These are phyloP conservation scores for Balamuthia mandrillaris DNA, from an alignment of 208 protist genomes.

Conservation along the genomic window DNA sequence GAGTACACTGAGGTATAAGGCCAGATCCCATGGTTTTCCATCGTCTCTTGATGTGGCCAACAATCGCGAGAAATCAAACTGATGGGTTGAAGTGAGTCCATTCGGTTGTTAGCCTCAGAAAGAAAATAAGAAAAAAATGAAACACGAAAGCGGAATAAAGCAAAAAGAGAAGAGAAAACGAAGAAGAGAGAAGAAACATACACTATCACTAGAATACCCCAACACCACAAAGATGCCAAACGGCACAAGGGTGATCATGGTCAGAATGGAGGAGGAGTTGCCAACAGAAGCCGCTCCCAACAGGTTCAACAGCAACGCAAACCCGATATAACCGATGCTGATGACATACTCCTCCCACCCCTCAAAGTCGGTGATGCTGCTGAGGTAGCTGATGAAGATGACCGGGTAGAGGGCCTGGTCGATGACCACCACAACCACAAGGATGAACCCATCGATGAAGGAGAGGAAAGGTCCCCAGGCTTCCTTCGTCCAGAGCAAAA, in stretches of 20 bases:
- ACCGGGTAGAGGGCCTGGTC: conserved; percentile 25
- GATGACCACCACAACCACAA: conserved; percentile 6
- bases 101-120: conserved; percentile 13
- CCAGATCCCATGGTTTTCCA: too few relatives aligned
- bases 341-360: background rate
- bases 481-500: conserved; percentile 2
- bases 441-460: conserved; percentile 7
- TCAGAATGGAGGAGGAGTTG: background rate
- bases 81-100: too few relatives aligned
- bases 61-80: too few relatives aligned
- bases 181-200: too few relatives aligned
- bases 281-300: background rate
- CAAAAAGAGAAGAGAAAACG: conserved; percentile 5
- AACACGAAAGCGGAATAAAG: background rate
- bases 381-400: conserved; percentile 17
- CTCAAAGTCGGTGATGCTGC: background rate
- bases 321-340: background rate
- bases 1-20: conserved; percentile 10
- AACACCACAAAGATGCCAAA: conserved; percentile 15
- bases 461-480: conserved; percentile 6
- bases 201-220: too few relatives aligned
- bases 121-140: background rate
- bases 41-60: too few relatives aligned
- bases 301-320: background rate
- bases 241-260: background rate